These are phyloP conservation scores for Epicoccum sorghinum DNA, from an alignment of 2,329 filamentous ascomycete genomes.

Conservation along the genomic window DNA sequence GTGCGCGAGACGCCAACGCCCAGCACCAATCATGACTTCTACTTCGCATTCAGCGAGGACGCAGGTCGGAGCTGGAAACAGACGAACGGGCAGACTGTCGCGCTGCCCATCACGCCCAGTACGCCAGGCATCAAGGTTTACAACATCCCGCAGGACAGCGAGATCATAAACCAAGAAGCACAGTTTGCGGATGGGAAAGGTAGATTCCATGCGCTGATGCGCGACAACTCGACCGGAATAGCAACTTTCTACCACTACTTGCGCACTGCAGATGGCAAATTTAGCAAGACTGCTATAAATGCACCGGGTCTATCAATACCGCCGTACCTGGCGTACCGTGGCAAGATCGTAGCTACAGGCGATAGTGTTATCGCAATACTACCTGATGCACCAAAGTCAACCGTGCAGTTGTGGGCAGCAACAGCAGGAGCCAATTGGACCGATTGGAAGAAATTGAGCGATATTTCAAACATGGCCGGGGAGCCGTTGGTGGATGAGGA, in stretches of 20 bases:
- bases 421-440: constrained; percentile 34
- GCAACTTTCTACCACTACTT: constrained; percentile 43
- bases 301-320: constrained; percentile 36
- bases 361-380: constrained; percentile 39
- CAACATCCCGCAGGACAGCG: constrained; percentile 53
- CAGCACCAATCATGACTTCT: constrained; percentile 59
- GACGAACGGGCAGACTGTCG: constrained; percentile 45
- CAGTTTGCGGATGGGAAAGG: constrained; percentile 55
- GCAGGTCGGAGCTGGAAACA: constrained; percentile 53
- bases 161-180: constrained; percentile 59
- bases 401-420: constrained; percentile 36
- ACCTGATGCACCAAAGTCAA: constrained; percentile 39
- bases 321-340: constrained; percentile 41
- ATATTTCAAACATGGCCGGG: constrained; percentile 38
- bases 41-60: constrained; percentile 57
- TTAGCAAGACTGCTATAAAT: constrained; percentile 41
- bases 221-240: constrained; percentile 47
- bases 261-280: constrained; percentile 33
- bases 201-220: constrained; percentile 58
- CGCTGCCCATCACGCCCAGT: constrained; percentile 51
- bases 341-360: constrained; percentile 37
- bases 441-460: constrained; percentile 40
- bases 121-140: constrained; percentile 53
- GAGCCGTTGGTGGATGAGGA: constrained; percentile 43
- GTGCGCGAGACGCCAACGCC: constrained; percentile 57